These are phyloP conservation scores for Suillus variegatus DNA, from an alignment of 768 basidiomycete species.

Conservation along the genomic window DNA sequence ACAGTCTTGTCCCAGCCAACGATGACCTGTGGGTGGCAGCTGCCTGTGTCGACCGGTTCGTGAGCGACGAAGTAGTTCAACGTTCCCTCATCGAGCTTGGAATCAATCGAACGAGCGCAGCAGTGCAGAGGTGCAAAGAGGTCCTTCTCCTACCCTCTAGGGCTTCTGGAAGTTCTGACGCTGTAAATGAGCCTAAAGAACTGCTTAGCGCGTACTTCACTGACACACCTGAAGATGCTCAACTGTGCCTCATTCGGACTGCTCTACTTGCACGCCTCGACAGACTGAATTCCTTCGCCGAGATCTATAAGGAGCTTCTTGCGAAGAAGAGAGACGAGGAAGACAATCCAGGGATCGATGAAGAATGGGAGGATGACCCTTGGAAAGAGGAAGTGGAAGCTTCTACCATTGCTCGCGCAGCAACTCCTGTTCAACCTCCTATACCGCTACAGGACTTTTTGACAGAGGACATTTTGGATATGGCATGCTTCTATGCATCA, in stretches of 20 bases:
- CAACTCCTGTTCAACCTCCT: slow-evolving; percentile 36
- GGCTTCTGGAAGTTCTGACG: slow-evolving; percentile 13
- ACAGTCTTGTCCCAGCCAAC: slow-evolving; percentile 48
- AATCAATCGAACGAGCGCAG: slow-evolving; percentile 55
- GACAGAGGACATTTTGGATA: slow-evolving; percentile 50
- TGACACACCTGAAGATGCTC: slow-evolving; percentile 58
- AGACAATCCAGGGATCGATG: slow-evolving; percentile 30
- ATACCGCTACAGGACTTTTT: slow-evolving; percentile 70
- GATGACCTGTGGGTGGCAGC: slow-evolving; percentile 80
- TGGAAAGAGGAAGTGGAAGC: slow-evolving; percentile 57
- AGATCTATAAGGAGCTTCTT: slow-evolving; percentile 51
- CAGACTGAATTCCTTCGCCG: slow-evolving; percentile 69
- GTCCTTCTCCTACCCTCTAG: slow-evolving; percentile 26
- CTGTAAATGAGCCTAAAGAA: slow-evolving; percentile 19
- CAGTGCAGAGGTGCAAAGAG: slow-evolving; percentile 48
- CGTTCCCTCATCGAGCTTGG: slow-evolving; percentile 62
- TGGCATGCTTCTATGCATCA: slow-evolving; percentile 69
- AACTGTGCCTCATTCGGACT: slow-evolving; percentile 63
- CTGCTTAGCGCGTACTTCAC: slow-evolving; percentile 55
- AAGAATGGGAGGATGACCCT: slow-evolving; percentile 57
- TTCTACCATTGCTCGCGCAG: slow-evolving; percentile 20
- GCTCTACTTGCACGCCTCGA: slow-evolving; percentile 71
- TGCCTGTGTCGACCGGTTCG: slow-evolving; percentile 69
- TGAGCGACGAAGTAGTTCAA: slow-evolving; percentile 58
- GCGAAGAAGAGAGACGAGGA: slow-evolving; percentile 26